Evolutionary conservation across 108 stramenopile genomes (phyloP), one percentile per base, ranked within the genome.

Genomic region (Bacterosira constricta): DNA sequence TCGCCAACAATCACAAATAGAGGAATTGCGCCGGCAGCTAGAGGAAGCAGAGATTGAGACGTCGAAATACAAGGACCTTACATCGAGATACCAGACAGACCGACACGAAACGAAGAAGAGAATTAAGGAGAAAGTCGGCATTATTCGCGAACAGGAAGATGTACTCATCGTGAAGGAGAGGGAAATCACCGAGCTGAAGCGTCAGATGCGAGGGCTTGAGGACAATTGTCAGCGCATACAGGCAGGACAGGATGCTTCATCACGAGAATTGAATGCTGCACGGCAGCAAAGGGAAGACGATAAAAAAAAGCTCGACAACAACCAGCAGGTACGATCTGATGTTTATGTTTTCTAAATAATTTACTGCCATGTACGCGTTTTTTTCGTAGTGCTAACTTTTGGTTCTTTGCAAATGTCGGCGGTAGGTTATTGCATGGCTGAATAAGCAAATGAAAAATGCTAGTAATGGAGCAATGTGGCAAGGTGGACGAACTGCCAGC

Each of bases 51-150:
- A 77, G 49, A 15, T 63, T 8, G 80, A 81, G 49, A 18, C 49
- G 13, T 51, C 62, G 5, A 63, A 71, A 30, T 72, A 67, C 62
- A 79, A 83, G 35, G 74, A 83, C 18, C 82, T 83, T 18, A 61
- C 77, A 3, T 46, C 26, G 13, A 67, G 79, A 58, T 80, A 80
- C 52, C 78, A 83, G 41, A 41, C 45, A 15, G 67, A 80, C 52
- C 51, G 79, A 12, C 46, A 45, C 25, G 82, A 83, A 58, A 80
- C 75, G 74, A 83, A 83, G 58, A 79, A 79, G 56, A 67, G 53
- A 25, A 69, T 83, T 3, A 79, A 75, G 29, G 73, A 77, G 21
- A 83, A 71, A 41, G 67, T 41, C 29, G 73, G 76, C 9, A 62
- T 62, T 18, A 69, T 83, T 47, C 71, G 71, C 18, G 62, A 64